A percentile compares a stretch with the other conserved stretches of the same genome.
These are phyloP conservation scores for Plasmodium vinckei DNA, from an alignment of 169 alveolate species.

Conservation along the genomic window DNA sequence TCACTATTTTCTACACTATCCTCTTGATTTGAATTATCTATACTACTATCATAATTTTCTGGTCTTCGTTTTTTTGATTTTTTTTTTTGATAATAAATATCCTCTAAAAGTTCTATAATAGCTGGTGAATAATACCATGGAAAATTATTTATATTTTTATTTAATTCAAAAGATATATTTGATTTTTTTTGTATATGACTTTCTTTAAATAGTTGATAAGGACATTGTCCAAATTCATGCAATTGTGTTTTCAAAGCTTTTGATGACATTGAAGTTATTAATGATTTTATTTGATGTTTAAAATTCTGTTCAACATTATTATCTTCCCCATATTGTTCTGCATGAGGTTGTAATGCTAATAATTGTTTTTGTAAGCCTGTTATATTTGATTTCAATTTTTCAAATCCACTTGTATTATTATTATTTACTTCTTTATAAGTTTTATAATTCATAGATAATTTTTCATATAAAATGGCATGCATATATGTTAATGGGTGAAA, in stretches of 20 bases:
- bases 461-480: constrained; percentile 77
- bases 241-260: constrained; percentile 89
- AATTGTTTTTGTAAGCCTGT: too few relatives aligned
- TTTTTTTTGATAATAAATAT: background rate
- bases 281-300: constrained; percentile 77
- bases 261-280: constrained; percentile 83
- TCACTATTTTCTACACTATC: background rate
- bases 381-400: background rate
- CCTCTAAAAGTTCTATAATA: constrained; percentile 12
- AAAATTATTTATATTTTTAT: constrained; percentile 14
- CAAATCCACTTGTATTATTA: constrained; percentile 44
- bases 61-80: background rate
- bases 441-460: constrained; percentile 13
- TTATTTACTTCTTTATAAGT: background rate
- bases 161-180: background rate
- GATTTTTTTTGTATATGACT: constrained; percentile 85
- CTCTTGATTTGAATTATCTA: background rate
- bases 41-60: background rate
- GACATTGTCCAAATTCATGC: constrained; percentile 93
- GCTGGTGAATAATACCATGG: constrained; percentile 66
- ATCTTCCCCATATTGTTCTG: constrained; percentile 9
- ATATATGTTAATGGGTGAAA: constrained; percentile 93
- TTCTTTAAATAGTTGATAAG: constrained; percentile 87
- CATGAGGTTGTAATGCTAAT: too few relatives aligned
- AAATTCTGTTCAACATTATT: constrained; percentile 53